These are phyloP conservation scores for Septoria linicola DNA, from an alignment of 2,329 filamentous ascomycete genomes.

Conservation along the genomic window DNA sequence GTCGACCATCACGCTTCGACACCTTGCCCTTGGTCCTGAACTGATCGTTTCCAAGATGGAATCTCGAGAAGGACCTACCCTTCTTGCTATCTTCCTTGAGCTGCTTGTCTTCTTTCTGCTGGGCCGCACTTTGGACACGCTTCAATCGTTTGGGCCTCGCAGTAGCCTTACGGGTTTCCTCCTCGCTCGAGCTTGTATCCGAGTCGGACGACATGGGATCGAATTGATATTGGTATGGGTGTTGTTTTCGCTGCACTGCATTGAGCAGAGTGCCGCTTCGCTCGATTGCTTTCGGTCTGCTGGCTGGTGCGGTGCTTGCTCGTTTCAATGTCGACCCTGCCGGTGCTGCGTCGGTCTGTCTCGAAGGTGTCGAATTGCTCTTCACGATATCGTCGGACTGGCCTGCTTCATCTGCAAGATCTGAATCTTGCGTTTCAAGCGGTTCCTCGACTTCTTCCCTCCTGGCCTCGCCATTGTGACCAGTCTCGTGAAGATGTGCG, in stretches of 20 bases:
- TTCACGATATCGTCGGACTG: constrained; percentile 7
- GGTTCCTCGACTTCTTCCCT: constrained; percentile 2
- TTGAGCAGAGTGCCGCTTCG: constrained; percentile 29
- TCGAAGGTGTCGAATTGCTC: constrained; percentile 12
- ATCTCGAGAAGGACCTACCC: constrained; percentile 49
- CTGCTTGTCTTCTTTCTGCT: constrained; percentile 19
- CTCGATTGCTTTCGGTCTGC: constrained; percentile 16
- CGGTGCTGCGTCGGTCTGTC: constrained; percentile 3
- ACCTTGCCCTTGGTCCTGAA: constrained; percentile 65
- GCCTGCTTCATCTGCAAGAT: constrained; percentile 13
- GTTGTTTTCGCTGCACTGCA: constrained; percentile 24
- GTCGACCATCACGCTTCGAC: constrained; percentile 65
- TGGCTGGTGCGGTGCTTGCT: constrained; percentile 22
- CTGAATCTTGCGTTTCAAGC: constrained; percentile 5
- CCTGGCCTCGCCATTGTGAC: constrained; percentile 3
- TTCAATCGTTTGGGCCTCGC: constrained; percentile 6
- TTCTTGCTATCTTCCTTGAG: constrained; percentile 19
- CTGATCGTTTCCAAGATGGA: constrained; percentile 63
- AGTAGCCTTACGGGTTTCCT: constrained; percentile 25
- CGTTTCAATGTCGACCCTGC: constrained; percentile 16
- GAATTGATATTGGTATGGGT: constrained; percentile 31
- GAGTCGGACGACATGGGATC: constrained; percentile 33
- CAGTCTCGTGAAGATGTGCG: constrained; percentile 13
- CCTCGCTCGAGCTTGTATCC: constrained; percentile 35
- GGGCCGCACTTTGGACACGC: constrained; percentile 8